phyloP scores from a whole-genome alignment of 1,284 basidiomycete species.

The Austroboletus sp. region DNA sequence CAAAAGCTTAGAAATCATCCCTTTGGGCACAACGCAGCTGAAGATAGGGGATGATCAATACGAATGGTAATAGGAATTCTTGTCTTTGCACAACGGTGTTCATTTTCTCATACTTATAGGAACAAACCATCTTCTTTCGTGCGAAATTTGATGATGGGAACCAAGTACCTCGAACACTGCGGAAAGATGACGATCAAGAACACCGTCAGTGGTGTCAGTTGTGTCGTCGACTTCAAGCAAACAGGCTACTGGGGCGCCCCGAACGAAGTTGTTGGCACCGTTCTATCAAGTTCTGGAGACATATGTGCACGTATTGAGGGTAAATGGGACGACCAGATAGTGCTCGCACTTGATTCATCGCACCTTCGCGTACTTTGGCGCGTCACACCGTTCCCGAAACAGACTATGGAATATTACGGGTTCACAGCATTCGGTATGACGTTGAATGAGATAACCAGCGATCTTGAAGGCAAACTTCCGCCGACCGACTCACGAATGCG shows the following conservation, averaged over 20 bases:
- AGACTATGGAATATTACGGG: slow-evolving; percentile 71
- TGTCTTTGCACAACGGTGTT: not conserved
- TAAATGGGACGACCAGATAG: slow-evolving; percentile 77
- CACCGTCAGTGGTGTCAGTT: slow-evolving; percentile 46
- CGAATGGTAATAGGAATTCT: slow-evolving; percentile 48
- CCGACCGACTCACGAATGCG: slow-evolving; percentile 81
- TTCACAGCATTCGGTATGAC: slow-evolving; percentile 76
- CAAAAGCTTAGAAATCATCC: slow-evolving; percentile 79
- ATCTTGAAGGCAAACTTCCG: slow-evolving; percentile 64
- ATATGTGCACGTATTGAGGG: slow-evolving; percentile 61
- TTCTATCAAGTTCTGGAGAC: slow-evolving; percentile 52
- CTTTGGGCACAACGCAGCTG: slow-evolving; percentile 61
- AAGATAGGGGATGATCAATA: slow-evolving; percentile 60
- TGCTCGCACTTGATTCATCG: slow-evolving; percentile 58
- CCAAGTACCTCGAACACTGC: slow-evolving; percentile 81
- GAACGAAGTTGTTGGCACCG: slow-evolving; percentile 64
- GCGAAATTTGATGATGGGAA: slow-evolving; percentile 83
- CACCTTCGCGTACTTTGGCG: slow-evolving; percentile 74
- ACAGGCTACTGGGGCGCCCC: slow-evolving; percentile 74
- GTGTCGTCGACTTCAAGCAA: slow-evolving; percentile 77
- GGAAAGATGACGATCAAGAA: slow-evolving; percentile 72
- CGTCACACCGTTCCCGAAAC: slow-evolving; percentile 64
- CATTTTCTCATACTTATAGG: slow-evolving; percentile 39
- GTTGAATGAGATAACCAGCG: slow-evolving; percentile 73
- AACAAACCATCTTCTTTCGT: slow-evolving; percentile 82